Percentiles rank a stretch among this genome's conserved stretches.
Evolutionary conservation across 2,329 filamentous ascomycete genomes (phyloP).

Genomic region (Epichloe uncinata): DNA sequence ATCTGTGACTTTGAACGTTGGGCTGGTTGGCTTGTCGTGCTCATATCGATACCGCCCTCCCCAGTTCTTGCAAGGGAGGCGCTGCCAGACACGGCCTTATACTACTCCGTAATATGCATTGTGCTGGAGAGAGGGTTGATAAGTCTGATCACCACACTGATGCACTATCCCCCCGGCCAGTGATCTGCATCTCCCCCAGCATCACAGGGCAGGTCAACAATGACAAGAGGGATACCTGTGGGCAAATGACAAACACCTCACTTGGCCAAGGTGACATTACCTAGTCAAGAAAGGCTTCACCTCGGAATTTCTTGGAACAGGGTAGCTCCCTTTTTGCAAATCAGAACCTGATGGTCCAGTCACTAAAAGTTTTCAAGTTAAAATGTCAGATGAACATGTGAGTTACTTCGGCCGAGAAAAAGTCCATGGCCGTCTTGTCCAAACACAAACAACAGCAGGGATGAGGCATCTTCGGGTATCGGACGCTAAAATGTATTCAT

Average conservation of each 20-base stretch:
- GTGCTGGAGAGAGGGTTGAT: background rate
- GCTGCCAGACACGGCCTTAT: background rate
- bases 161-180: background rate
- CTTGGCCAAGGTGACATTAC: background rate
- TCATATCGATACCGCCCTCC: background rate
- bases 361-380: background rate
- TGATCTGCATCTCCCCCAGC: background rate
- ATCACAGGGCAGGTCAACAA: background rate
- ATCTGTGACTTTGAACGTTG: background rate
- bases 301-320: too few relatives aligned
- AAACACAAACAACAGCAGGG: background rate
- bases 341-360: background rate
- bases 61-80: background rate
- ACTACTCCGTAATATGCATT: background rate
- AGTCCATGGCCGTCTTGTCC: background rate
- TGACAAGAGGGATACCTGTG: background rate
- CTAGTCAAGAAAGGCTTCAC: background rate
- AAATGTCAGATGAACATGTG: background rate
- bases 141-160: background rate
- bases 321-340: background rate
- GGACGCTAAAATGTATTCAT: background rate
- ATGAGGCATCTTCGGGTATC: background rate
- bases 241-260: background rate
- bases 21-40: background rate
- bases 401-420: background rate